phyloP scores from a whole-genome alignment of 2,329 filamentous ascomycete genomes.

The Eurotiales sp. region DNA sequence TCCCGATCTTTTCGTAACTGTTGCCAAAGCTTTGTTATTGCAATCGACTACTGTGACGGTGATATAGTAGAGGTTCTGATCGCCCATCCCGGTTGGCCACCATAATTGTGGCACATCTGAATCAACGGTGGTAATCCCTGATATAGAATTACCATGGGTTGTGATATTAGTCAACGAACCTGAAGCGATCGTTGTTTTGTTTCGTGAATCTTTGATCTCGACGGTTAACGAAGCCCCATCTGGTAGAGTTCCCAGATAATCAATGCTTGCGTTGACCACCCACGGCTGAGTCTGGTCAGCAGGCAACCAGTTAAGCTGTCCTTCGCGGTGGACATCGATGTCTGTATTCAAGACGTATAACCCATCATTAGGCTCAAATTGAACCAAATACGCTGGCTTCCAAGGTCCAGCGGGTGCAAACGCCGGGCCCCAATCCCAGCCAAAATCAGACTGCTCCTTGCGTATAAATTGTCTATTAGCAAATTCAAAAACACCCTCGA shows the following conservation, averaged over 20 bases:
- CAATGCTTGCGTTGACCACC: constrained; percentile 60
- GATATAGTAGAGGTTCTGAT: constrained; percentile 56
- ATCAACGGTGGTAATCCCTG: constrained; percentile 46
- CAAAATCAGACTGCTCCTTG: constrained; percentile 62
- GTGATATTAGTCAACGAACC: constrained; percentile 40
- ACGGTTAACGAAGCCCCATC: constrained; percentile 44
- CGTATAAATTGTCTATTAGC: constrained; percentile 54
- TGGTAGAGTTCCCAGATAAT: constrained; percentile 51
- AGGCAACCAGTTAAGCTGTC: constrained; percentile 56
- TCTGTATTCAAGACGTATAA: constrained; percentile 51
- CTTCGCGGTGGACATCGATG: constrained; percentile 57
- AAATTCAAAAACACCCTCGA: constrained; percentile 51
- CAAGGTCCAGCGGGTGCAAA: constrained; percentile 62
- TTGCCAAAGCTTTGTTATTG: constrained; percentile 36
- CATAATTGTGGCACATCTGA: constrained; percentile 50
- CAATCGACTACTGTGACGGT: constrained; percentile 46
- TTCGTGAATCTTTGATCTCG: constrained; percentile 41
- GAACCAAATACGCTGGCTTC: constrained; percentile 56
- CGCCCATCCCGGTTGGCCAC: constrained; percentile 58
- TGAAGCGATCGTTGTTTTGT: constrained; percentile 37
- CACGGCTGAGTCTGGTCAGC: constrained; percentile 56
- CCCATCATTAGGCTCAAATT: constrained; percentile 41
- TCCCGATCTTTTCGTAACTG: constrained; percentile 53
- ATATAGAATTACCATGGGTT: constrained; percentile 43
- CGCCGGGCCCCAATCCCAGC: constrained; percentile 62